phyloP scores from a whole-genome alignment of 2,329 filamentous ascomycete genomes.

The Paraphaeosphaeria sporulosa region DNA sequence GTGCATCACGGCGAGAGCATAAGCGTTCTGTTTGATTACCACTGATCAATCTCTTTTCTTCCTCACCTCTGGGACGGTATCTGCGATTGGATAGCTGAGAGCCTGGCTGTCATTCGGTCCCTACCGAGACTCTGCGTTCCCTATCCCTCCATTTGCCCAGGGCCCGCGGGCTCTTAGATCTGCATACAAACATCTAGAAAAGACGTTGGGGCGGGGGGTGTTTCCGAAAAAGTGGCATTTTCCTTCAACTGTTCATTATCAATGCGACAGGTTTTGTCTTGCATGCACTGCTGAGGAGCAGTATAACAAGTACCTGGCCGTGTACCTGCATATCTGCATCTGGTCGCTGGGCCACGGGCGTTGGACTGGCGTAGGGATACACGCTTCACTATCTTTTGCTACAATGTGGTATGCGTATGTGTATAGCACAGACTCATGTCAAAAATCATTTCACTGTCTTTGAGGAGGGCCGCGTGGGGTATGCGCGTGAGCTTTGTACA shows the following conservation, averaged over 20 bases:
- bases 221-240: not conserved
- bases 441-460: not conserved
- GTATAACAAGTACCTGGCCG: constrained; percentile 27
- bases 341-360: constrained; percentile 7
- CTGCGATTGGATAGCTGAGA: constrained; percentile 14
- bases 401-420: not conserved
- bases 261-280: constrained; percentile 9
- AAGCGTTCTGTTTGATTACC: constrained; percentile 90
- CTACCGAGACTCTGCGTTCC: constrained; percentile 7
- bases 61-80: constrained; percentile 7
- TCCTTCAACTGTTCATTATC: constrained; percentile 13
- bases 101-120: constrained; percentile 7
- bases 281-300: constrained; percentile 28
- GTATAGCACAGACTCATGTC: constrained; percentile 1
- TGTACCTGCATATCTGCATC: constrained; percentile 12
- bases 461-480: not conserved
- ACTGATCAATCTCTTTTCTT: constrained; percentile 53
- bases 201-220: constrained; percentile 13
- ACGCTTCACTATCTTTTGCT: not conserved
- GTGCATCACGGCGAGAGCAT: constrained; percentile 99
- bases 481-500: constrained; percentile 3
- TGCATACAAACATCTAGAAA: constrained; percentile 19
- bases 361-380: constrained; percentile 8
- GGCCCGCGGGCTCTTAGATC: not conserved
- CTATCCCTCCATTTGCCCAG: not conserved